A percentile compares a stretch with the other conserved stretches of the same genome.
Evolutionary conservation across 1,139 yeast genomes (phyloP).

Genomic region (Yarrowia galli): DNA sequence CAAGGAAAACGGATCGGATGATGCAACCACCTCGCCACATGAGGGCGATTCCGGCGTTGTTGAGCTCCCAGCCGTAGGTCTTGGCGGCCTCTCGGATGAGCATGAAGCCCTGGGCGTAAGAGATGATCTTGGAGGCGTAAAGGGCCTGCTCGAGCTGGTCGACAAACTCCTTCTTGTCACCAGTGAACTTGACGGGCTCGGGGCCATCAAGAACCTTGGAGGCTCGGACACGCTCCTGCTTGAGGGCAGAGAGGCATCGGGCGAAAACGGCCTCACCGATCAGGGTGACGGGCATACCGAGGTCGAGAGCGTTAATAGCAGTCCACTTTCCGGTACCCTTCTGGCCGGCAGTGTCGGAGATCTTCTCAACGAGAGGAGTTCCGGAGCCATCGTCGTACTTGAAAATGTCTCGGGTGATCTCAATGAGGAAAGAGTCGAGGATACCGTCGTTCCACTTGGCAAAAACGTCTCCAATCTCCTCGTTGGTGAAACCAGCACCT

Average conservation of each 20-base stretch:
- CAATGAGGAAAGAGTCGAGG: conserved; percentile 94
- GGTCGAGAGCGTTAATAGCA: conserved; percentile 95
- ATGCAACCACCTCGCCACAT: conserved; percentile 99
- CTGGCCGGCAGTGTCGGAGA: conserved; percentile 96
- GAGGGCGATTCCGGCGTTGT: conserved; percentile 97
- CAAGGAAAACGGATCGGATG: conserved; percentile 97
- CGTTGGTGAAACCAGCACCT: conserved; percentile 86
- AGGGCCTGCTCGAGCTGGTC: conserved; percentile 97
- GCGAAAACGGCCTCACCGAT: conserved; percentile 99
- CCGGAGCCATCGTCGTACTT: conserved; percentile 87
- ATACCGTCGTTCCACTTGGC: conserved; percentile 97
- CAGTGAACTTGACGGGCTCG: conserved; percentile 61
- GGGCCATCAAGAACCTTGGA: conserved; percentile 83
- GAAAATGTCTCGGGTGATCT: conserved; percentile 94
- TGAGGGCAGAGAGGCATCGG: conserved; percentile 93
- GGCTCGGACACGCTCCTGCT: conserved; percentile 89
- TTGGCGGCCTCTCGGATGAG: conserved; percentile 97
- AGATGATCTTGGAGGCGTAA: conserved; percentile 97
- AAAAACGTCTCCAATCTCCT: conserved; percentile 94
- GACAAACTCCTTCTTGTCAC: conserved; percentile 82
- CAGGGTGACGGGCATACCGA: conserved; percentile 97
- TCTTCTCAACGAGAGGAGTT: conserved; percentile 93
- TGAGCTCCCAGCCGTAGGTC: conserved; percentile 95
- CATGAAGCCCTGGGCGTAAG: conserved; percentile 99
- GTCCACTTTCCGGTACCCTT: conserved; percentile 99